Percentiles rank a stretch among this genome's conserved stretches.
Evolutionary conservation across 495 filamentous ascomycete genomes (phyloP).

Genomic region (Bombardia bombarda): DNA sequence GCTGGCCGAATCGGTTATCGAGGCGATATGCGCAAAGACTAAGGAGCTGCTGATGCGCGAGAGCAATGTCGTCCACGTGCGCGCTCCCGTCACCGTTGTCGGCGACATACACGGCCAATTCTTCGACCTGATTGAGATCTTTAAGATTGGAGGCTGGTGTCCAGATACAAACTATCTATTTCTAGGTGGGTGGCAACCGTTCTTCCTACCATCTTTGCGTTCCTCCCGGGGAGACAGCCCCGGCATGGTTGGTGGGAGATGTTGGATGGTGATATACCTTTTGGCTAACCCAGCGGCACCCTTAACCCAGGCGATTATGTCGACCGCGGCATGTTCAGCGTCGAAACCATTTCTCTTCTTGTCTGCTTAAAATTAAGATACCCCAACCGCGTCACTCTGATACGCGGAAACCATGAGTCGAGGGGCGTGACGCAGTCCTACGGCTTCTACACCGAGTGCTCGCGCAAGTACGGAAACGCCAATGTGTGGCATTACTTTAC

Average conservation of each 20-base stretch:
- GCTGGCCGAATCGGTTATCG: slow-evolving; percentile 93
- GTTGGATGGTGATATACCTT: background rate
- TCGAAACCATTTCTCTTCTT: slow-evolving; percentile 93
- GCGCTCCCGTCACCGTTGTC: slow-evolving; percentile 94
- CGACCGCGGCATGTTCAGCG: slow-evolving; percentile 91
- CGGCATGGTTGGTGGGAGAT: too few relatives aligned
- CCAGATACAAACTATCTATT: slow-evolving; percentile 98
- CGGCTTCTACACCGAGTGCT: slow-evolving; percentile 97
- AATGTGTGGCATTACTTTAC: slow-evolving; percentile 99
- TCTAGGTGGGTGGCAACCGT: slow-evolving; percentile 53
- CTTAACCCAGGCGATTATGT: slow-evolving; percentile 75
- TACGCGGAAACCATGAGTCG: slow-evolving; percentile 95
- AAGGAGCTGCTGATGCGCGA: slow-evolving; percentile 99
- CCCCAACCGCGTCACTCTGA: slow-evolving; percentile 83
- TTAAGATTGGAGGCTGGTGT: slow-evolving; percentile 93
- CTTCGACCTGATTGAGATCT: slow-evolving; percentile 97
- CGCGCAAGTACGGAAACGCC: slow-evolving; percentile 93
- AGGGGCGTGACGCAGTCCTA: slow-evolving; percentile 97
- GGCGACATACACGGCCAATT: slow-evolving; percentile 99
- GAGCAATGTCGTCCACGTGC: slow-evolving; percentile 98
- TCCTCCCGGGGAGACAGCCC: too few relatives aligned
- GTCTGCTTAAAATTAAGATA: slow-evolving; percentile 93
- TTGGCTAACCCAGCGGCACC: background rate
- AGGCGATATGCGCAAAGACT: slow-evolving; percentile 97
- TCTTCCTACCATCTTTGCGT: background rate